A percentile compares a stretch with the other conserved stretches of the same genome.
Conservation (phyloP, 1,139 yeast genomes). For the Citeromyces siamensis region DNA sequence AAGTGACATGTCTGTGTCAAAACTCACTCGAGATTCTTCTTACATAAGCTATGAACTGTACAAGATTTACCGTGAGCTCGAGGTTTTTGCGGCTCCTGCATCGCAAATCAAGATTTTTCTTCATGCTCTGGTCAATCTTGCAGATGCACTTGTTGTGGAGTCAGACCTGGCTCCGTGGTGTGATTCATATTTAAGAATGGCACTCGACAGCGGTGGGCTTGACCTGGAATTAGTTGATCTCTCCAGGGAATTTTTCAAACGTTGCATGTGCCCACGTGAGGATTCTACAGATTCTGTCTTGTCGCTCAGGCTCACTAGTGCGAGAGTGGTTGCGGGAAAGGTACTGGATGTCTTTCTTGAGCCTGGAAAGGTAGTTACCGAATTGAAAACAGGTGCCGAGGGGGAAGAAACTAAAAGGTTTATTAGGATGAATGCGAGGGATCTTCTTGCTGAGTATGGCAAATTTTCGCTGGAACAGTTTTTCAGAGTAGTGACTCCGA, state of each 20-base stretch:
- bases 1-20: not conserved
- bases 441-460: conserved; percentile 29
- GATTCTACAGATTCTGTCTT: not conserved
- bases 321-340: not conserved
- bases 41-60: not conserved
- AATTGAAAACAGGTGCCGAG: conserved; percentile 8
- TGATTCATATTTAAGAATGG: not conserved
- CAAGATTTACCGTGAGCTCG: not conserved
- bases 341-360: not conserved
- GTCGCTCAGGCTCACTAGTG: not conserved
- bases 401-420: conserved; percentile 37
- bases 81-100: not conserved
- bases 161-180: conserved; percentile 1
- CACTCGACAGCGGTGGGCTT: not conserved
- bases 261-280: not conserved
- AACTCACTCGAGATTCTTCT: not conserved
- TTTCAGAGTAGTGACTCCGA: conserved; percentile 22
- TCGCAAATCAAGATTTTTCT: not conserved
- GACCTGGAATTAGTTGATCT: not conserved
- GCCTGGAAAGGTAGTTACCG: not conserved
- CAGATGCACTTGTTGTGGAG: not conserved
- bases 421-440: conserved; percentile 28
- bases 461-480: conserved; percentile 21
- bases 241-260: not conserved
- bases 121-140: not conserved